Evolutionary conservation across 805 yeast species (phyloP), one percentile per base, ranked within the genome.

Genomic region (Candida ulmi): DNA sequence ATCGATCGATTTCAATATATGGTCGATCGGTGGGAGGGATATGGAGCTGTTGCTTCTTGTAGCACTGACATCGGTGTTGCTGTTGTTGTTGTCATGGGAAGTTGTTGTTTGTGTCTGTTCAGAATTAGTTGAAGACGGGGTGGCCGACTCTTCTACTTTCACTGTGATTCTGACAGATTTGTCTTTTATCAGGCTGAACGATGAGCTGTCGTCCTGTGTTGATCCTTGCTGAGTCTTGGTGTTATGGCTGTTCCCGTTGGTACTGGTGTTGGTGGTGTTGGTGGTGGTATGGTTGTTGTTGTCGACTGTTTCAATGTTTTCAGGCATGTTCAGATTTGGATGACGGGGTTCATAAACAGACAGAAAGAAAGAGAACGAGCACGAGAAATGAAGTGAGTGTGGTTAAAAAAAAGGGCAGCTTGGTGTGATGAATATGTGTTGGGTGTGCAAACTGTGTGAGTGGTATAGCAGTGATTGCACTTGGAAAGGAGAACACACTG

Each of bases 1-100:
- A 36, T 55, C 58, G 29, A 55, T 55, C 16, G 36, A 51, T 33
- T 50, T 46, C 12, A 55, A 37, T 2, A 55, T 52, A 26, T 48
- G 50, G 19, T 44, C 47, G 21, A 55, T 54, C 12, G 60, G 51
- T 2, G 60, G 60, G 11, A 55, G 40, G 5, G 44, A 38, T 5
- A 42, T 23, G 11, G 24, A 18, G 12, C 16, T 31, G 13, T 13
- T 13, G 5, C 34, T 18, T 30, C n/a, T 18, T 8, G 17, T 12
- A 8, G 11, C 25, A 7, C n/a, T 5, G 23, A 17, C 15, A 23
- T 17, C 8, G 33, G 17, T 17, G 33, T 17, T 11, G n/a, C n/a
- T n/a, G n/a, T n/a, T n/a, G n/a, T n/a, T n/a, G n/a, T n/a, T n/a
- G n/a, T n/a, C n/a, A n/a, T n/a, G n/a, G n/a, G n/a, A n/a, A n/a